Percentiles rank a stretch among this genome's conserved stretches.
Evolutionary conservation across 805 yeast species (phyloP).

Genomic region (Lipomyces starkeyi): DNA sequence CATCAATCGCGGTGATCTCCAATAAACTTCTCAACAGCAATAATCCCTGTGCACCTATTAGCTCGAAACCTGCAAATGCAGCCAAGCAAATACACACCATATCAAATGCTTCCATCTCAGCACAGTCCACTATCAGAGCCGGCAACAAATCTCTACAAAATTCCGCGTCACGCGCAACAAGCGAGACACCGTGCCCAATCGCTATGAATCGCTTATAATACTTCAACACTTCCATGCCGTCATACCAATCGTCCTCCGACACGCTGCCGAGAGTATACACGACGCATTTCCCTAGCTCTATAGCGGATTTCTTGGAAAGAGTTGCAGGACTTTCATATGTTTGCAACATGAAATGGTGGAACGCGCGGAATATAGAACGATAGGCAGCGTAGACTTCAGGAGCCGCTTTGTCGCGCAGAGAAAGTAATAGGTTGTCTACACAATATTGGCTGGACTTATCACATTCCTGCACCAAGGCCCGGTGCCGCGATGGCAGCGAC

Average conservation of each 20-base stretch:
- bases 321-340: constrained; percentile 19
- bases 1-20: constrained; percentile 18
- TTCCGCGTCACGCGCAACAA: constrained; percentile 23
- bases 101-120: constrained; percentile 25
- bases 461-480: not conserved
- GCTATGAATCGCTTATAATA: constrained; percentile 32
- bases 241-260: constrained; percentile 37
- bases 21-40: constrained; percentile 19
- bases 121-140: constrained; percentile 24
- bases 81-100: constrained; percentile 8
- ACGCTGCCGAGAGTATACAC: constrained; percentile 27
- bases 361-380: constrained; percentile 25
- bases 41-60: constrained; percentile 15
- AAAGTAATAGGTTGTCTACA: constrained; percentile 4
- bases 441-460: not conserved
- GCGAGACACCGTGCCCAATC: constrained; percentile 33
- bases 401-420: constrained; percentile 15
- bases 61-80: not conserved
- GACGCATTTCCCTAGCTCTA: constrained; percentile 32
- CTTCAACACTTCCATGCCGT: constrained; percentile 19
- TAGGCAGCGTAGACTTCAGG: constrained; percentile 23
- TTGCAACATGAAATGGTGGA: constrained; percentile 24
- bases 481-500: not conserved
- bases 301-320: constrained; percentile 27
- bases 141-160: constrained; percentile 20